Conservation (phyloP, 768 basidiomycete genomes). For the Suillus ampliporus region DNA sequence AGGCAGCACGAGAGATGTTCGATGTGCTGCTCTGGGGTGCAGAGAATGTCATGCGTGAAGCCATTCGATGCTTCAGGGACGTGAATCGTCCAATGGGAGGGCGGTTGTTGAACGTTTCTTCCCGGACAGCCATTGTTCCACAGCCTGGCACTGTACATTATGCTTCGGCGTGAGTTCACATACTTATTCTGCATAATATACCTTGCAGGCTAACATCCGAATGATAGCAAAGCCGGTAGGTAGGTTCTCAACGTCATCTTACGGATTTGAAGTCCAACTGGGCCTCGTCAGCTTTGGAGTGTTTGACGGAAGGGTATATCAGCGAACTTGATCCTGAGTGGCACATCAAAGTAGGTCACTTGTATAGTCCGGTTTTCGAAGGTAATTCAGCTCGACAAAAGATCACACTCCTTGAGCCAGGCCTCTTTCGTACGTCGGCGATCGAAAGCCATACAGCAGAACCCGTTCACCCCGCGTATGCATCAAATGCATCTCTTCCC, state of each 20-base stretch:
- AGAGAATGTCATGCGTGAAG: constrained; percentile 36
- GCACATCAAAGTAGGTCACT: constrained; percentile 39
- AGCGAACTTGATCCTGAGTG: constrained; percentile 41
- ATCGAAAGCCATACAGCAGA: constrained; percentile 17
- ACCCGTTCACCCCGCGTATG: constrained; percentile 22
- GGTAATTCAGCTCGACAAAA: constrained; percentile 12
- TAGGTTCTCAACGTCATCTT: background rate
- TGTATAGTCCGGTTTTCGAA: background rate
- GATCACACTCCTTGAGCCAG: constrained; percentile 30
- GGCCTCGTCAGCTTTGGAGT: constrained; percentile 36
- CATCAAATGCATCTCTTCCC: constrained; percentile 32
- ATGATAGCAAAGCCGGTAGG: constrained; percentile 27
- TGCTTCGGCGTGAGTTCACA: constrained; percentile 32
- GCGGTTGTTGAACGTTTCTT: constrained; percentile 40
- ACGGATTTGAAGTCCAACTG: background rate
- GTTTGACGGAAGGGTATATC: constrained; percentile 35
- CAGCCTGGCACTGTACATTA: constrained; percentile 27
- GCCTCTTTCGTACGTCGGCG: constrained; percentile 29
- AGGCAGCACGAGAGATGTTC: constrained; percentile 68
- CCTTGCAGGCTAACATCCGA: constrained; percentile 15
- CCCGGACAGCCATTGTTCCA: constrained; percentile 33
- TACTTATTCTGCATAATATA: background rate
- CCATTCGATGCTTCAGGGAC: constrained; percentile 43
- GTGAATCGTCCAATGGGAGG: constrained; percentile 42
- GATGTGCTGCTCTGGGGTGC: constrained; percentile 44